Conservation (phyloP, 2,329 filamentous ascomycete species). For the Salinomyces thailandicus region DNA sequence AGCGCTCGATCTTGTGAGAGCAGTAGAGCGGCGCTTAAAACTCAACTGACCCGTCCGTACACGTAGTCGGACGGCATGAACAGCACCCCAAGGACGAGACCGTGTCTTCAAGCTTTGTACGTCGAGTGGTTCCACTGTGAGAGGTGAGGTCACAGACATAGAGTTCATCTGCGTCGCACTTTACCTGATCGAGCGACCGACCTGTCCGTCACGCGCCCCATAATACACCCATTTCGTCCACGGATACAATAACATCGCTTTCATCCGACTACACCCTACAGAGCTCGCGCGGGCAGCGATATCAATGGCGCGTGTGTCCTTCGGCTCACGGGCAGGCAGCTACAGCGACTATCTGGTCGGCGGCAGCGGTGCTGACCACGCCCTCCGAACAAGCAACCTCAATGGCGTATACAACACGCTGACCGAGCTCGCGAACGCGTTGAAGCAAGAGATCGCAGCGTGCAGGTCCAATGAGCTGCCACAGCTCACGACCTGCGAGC, state of each 20-base stretch:
- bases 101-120: too few relatives aligned
- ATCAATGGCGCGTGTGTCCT: constrained; percentile 15
- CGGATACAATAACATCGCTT: constrained; percentile 3
- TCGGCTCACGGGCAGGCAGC: constrained; percentile 17
- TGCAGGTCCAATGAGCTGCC: constrained; percentile 8
- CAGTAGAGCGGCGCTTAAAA: too few relatives aligned
- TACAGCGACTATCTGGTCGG: constrained; percentile 12
- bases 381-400: constrained; percentile 6
- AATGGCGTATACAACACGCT: constrained; percentile 14
- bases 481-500: constrained; percentile 17
- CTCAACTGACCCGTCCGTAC: too few relatives aligned
- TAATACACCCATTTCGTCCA: constrained; percentile 1
- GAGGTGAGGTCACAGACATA: too few relatives aligned
- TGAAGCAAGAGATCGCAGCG: constrained; percentile 12
- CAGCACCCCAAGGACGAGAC: too few relatives aligned
- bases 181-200: too few relatives aligned
- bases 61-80: too few relatives aligned
- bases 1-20: too few relatives aligned
- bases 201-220: too few relatives aligned
- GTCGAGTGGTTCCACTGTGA: too few relatives aligned
- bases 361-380: constrained; percentile 1
- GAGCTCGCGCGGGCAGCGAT: neutral
- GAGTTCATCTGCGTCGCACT: too few relatives aligned
- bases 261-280: constrained; percentile 4
- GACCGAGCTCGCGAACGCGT: constrained; percentile 12